Base-by-base conservation (phyloP, 1,284 basidiomycete species). In the Ceratobasidium theobromae region DNA sequence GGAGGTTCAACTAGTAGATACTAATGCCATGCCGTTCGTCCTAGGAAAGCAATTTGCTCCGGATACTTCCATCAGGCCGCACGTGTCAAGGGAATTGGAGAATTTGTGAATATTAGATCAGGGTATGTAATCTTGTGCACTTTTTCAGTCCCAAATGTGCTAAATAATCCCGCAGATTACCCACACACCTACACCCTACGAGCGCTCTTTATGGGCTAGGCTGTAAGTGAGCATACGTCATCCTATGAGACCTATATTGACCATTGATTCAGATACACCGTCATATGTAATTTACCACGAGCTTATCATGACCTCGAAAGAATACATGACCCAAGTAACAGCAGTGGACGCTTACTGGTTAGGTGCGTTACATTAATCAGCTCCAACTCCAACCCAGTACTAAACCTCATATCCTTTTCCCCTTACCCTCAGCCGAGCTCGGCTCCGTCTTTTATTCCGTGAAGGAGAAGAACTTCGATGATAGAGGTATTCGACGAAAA, bases 21-120 rank as follows among this genome's bases (percentile, higher is more conserved):
- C 16, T 27, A 43, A 25, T 46, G 41, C 23, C 27, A 38, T 53
- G 48, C 21, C 25, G 71, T 53, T 27, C 9, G 49, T 18, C 3
- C 33, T 72, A 94, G 96, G 74, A 99, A 98, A 84, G 95, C 95
- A 23, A 98, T 99, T 72, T 89, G 94, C 49, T 92, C 95, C 14
- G 97, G 96, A 25, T 99, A 98, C 79, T 99, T 99, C 84, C 97
- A 99, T 76, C 97, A 99, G 77, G 95, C 97, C 0, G 96, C 96
- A 8, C 82, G 94, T 70, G 95, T 97, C 43, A 99, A 98, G 79
- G 96, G 96, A 74, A 97, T 99, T 69, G 97, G 96, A 69, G 97
- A 99, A 77, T 99, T 98, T 76, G 93, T 96, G 68, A 98, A 99
- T 76, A 92, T 96, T 71, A 84, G 97, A 46, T 95, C 96, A n/a